A percentile compares a stretch with the other conserved stretches of the same genome.
These are phyloP conservation scores for Aspergillus campestris DNA, from an alignment of 495 filamentous ascomycete genomes.

Conservation along the genomic window DNA sequence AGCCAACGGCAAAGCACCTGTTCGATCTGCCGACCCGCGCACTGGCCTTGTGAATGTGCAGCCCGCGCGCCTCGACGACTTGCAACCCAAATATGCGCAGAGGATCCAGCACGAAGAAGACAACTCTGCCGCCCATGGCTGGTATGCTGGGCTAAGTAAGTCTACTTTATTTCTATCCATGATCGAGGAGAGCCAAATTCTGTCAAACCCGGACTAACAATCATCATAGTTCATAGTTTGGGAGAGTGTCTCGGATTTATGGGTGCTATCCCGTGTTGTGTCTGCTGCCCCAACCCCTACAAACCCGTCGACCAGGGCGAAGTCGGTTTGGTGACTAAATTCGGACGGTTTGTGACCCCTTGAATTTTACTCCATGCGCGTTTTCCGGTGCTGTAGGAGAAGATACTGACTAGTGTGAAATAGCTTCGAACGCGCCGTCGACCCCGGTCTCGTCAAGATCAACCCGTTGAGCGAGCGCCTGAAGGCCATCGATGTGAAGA, in stretches of 20 bases:
- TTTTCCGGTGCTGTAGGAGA: neutral
- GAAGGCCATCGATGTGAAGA: slow-evolving; percentile 94
- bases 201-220: slow-evolving; percentile 1
- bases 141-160: slow-evolving; percentile 86
- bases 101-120: slow-evolving; percentile 56
- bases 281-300: slow-evolving; percentile 93
- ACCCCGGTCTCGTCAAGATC: slow-evolving; percentile 94
- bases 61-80: slow-evolving; percentile 70
- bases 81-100: slow-evolving; percentile 84
- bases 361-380: neutral
- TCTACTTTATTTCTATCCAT: slow-evolving; percentile 4
- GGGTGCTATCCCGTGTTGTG: slow-evolving; percentile 87
- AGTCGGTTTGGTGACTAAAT: slow-evolving; percentile 90
- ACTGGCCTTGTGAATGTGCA: slow-evolving; percentile 62
- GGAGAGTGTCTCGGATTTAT: slow-evolving; percentile 69
- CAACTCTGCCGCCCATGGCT: slow-evolving; percentile 68
- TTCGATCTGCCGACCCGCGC: slow-evolving; percentile 12
- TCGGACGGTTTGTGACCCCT: slow-evolving; percentile 54
- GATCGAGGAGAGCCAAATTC: too few relatives aligned
- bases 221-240: slow-evolving; percentile 55
- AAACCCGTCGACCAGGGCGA: slow-evolving; percentile 89
- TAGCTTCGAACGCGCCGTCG: slow-evolving; percentile 86
- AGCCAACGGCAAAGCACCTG: slow-evolving; percentile 37
- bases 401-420: slow-evolving; percentile 2
- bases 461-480: slow-evolving; percentile 92